Percentiles rank a stretch among this genome's conserved stretches.
Evolutionary conservation across 257 asterid genomes (phyloP).

Genomic region (Eustoma russellianum): DNA sequence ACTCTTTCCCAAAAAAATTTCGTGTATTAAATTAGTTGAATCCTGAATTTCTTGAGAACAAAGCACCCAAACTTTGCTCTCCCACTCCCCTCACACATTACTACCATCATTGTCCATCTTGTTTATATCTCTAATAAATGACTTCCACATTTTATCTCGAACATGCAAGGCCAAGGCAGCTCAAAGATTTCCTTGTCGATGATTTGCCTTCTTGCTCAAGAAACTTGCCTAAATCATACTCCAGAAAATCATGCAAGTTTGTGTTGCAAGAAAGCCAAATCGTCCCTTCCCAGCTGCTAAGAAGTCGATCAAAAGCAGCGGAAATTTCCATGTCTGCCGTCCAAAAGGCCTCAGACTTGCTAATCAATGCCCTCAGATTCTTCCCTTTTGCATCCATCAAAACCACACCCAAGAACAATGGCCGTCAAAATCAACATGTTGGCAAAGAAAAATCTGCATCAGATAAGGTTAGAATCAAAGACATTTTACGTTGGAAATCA

Average conservation of each 20-base stretch:
- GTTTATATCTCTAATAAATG: slow-evolving; percentile 8
- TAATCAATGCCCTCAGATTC: slow-evolving; percentile 38
- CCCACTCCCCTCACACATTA: too few species aligned
- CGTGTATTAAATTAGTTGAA: neutral
- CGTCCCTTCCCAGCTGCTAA: slow-evolving; percentile 20
- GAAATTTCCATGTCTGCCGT: slow-evolving; percentile 49
- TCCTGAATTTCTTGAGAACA: too few species aligned
- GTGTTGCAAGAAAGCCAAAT: slow-evolving; percentile 17
- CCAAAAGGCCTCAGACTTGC: slow-evolving; percentile 26
- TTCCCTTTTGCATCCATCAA: slow-evolving; percentile 38
- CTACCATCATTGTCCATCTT: too few species aligned
- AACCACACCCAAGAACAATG: slow-evolving; percentile 15
- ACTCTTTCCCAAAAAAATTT: neutral
- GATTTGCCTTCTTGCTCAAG: slow-evolving; percentile 23
- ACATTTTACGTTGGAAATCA: slow-evolving; percentile 72
- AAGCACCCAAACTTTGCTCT: too few species aligned
- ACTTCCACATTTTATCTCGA: slow-evolving; percentile 18
- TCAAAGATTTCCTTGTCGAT: slow-evolving; percentile 57
- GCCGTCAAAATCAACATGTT: too few species aligned
- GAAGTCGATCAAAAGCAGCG: slow-evolving; percentile 49
- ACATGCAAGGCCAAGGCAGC: slow-evolving; percentile 43
- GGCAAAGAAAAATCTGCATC: neutral
- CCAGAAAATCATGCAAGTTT: slow-evolving; percentile 16
- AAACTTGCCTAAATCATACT: slow-evolving; percentile 4
- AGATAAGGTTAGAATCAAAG: slow-evolving; percentile 50